phyloP scores from a whole-genome alignment of 179 eudicot species.

The Drosera spatulata region DNA sequence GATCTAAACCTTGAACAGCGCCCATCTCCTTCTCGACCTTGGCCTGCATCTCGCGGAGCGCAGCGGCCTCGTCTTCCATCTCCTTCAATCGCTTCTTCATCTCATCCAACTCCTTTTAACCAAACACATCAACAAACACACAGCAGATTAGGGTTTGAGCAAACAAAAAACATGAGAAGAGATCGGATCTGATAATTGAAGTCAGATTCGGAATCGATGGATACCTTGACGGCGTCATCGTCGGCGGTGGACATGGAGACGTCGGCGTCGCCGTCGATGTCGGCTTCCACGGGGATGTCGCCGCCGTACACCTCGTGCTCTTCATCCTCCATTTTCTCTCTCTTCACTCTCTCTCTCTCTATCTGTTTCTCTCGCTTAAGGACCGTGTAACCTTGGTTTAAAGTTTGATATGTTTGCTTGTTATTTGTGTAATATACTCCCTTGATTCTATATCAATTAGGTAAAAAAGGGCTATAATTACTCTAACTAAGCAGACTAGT shows the following conservation, averaged over 20 bases:
- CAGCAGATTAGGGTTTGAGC: no score
- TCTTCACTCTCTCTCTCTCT: neutral
- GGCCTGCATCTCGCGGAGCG: constrained; percentile 16
- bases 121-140: no score
- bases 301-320: constrained; percentile 51
- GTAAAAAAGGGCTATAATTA: no score
- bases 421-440: no score
- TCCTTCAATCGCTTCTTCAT: constrained; percentile 14
- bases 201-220: neutral
- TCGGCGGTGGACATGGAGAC: constrained; percentile 34
- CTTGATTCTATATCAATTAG: no score
- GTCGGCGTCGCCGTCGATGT: constrained; percentile 27
- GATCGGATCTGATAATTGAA: neutral
- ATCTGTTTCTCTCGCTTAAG: no score
- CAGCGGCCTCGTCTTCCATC: constrained; percentile 16
- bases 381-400: no score
- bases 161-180: neutral
- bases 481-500: no score
- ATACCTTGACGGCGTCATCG: constrained; percentile 37
- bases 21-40: constrained; percentile 16
- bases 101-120: constrained; percentile 4
- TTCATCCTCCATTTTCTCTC: constrained; percentile 27
- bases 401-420: no score
- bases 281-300: constrained; percentile 40
- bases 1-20: constrained; percentile 9